Percentiles rank a stretch among this genome's conserved stretches.
Conservation (phyloP, 2,329 filamentous ascomycete genomes). For the Chaetomium sp. region DNA sequence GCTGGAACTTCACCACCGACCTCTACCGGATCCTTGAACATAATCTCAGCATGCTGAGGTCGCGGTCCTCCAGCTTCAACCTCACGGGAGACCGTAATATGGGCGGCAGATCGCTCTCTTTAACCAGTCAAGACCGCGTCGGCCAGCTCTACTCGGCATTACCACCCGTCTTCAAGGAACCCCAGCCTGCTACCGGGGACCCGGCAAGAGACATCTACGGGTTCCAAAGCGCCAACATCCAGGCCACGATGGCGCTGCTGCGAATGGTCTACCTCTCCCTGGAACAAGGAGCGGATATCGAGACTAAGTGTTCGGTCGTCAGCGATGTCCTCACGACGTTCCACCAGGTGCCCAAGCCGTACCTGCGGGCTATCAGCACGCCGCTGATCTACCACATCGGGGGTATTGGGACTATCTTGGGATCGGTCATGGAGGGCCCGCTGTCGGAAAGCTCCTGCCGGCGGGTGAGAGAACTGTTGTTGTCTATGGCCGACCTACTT, state of each 20-base stretch:
- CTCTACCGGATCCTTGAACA: constrained; percentile 9
- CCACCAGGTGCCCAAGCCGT: constrained; percentile 7
- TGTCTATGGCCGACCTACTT: constrained; percentile 5
- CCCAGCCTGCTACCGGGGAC: constrained; percentile 4
- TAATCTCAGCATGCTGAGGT: constrained; percentile 3
- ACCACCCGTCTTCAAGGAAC: constrained; percentile 2
- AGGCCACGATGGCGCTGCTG: constrained; percentile 9
- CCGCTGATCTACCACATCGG: constrained; percentile 9
- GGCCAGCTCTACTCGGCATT: constrained; percentile 4
- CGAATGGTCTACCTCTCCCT: constrained; percentile 8
- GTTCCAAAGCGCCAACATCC: constrained; percentile 8
- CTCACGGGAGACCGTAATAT: not conserved
- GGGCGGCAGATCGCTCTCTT: not conserved
- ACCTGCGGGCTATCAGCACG: constrained; percentile 8
- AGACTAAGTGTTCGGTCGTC: constrained; percentile 7
- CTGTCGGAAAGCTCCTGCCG: constrained; percentile 7
- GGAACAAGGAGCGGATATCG: not conserved
- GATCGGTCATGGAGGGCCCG: constrained; percentile 3
- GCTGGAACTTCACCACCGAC: constrained; percentile 9
- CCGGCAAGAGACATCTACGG: constrained; percentile 8
- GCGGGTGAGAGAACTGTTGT: constrained; percentile 1
- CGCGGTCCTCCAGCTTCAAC: constrained; percentile 6
- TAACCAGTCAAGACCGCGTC: constrained; percentile 1
- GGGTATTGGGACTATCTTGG: constrained; percentile 6
- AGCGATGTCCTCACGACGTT: constrained; percentile 4